These are phyloP conservation scores for Pulveroboletus sp. DNA, from an alignment of 768 basidiomycete genomes.

Conservation along the genomic window DNA sequence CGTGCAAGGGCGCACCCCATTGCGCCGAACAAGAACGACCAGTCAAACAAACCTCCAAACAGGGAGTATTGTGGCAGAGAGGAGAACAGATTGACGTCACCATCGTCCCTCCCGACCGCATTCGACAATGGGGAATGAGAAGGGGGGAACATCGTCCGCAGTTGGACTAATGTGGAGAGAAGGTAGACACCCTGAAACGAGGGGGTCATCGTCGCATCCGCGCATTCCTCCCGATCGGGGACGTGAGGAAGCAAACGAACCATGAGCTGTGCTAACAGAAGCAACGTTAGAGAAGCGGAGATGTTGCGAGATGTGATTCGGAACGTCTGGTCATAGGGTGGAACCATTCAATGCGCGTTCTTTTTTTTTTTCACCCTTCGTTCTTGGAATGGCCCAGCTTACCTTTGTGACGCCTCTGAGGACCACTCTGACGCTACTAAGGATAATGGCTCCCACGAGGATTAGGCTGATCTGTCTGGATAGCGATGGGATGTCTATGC, in stretches of 20 bases:
- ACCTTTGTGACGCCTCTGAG: slow-evolving; percentile 63
- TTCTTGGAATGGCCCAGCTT: slow-evolving; percentile 14
- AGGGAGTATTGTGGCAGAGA: slow-evolving; percentile 71
- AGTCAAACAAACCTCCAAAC: slow-evolving; percentile 72
- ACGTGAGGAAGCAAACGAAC: slow-evolving; percentile 34
- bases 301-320: slow-evolving; percentile 64
- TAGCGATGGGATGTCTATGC: slow-evolving; percentile 36
- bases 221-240: slow-evolving; percentile 1
- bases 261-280: slow-evolving; percentile 80
- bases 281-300: slow-evolving; percentile 70
- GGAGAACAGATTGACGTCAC: slow-evolving; percentile 52
- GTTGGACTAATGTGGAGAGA: slow-evolving; percentile 75
- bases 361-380: background rate
- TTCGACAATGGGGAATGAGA: slow-evolving; percentile 24
- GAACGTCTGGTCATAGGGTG: slow-evolving; percentile 39
- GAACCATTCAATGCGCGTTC: background rate
- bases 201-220: background rate
- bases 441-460: slow-evolving; percentile 72
- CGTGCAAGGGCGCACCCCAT: slow-evolving; percentile 40
- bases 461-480: slow-evolving; percentile 57
- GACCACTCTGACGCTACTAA: slow-evolving; percentile 67
- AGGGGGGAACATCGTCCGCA: slow-evolving; percentile 76
- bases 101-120: slow-evolving; percentile 3
- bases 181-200: slow-evolving; percentile 68
- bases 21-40: slow-evolving; percentile 63